Conservation (phyloP, 2,329 filamentous ascomycete species). For the Cytospora mali region DNA sequence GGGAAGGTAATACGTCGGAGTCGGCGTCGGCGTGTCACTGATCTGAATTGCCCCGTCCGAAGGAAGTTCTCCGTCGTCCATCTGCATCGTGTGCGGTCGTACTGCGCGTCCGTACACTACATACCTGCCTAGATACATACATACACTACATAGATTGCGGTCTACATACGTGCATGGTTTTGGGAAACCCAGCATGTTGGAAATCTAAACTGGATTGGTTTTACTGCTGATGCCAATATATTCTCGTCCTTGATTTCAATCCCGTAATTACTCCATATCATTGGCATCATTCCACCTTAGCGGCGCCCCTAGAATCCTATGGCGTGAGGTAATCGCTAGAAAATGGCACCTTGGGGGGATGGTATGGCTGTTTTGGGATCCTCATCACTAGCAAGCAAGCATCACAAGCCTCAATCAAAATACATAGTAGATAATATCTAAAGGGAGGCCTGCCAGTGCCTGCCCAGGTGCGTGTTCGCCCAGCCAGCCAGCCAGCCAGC, state of each 20-base stretch:
- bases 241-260: conserved; percentile 2
- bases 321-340: conserved; percentile 11
- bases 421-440: no score
- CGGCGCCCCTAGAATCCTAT: conserved; percentile 6
- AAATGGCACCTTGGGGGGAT: conserved; percentile 10
- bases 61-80: background rate
- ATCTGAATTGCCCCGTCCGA: background rate
- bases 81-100: background rate
- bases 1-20: background rate
- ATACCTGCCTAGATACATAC: no score
- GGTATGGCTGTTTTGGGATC: conserved; percentile 9
- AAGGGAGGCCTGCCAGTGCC: no score
- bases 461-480: no score
- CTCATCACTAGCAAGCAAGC: conserved; percentile 3
- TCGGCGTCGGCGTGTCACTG: background rate
- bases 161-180: no score
- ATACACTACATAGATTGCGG: no score
- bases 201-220: background rate
- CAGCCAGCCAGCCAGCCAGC: conserved; percentile 3
- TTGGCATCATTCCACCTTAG: conserved; percentile 4
- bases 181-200: background rate
- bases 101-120: background rate
- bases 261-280: background rate
- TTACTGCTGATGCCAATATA: background rate
- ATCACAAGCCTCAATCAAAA: background rate